Evolutionary conservation across 2,329 filamentous ascomycete species (phyloP), one percentile per base, ranked within the genome.

Genomic region (Ramularia collo-cygni): DNA sequence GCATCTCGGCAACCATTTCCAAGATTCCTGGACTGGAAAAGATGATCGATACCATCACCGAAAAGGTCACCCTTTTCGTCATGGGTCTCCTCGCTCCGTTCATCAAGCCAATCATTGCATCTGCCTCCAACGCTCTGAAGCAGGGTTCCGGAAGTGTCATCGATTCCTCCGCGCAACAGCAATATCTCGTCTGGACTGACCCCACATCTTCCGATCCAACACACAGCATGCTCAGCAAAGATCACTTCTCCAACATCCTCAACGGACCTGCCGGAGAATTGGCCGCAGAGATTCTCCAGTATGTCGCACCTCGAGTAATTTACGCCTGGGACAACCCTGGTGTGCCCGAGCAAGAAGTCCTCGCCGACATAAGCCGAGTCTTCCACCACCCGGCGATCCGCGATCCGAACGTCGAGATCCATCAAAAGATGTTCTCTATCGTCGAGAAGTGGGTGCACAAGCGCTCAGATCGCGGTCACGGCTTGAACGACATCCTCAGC

Each of bases 291-390:
- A 83, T 95, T 43, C 67, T 96, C 16, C 80, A 93, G 69, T 96
- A 94, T 55, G 78, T 84, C 21, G 85, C 88, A 1, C 90, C 90
- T 2, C 84, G 90, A 24, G 69, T 96, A 34, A 72, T 98, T 14
- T 94, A 90, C 58, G 90, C 89, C 3, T 96, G 89, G 87, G 85
- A 96, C 50, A 85, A 96, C 59, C 77, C 83, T 2, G 79, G 82
- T 30, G 80, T 95, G 1, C 78, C 86, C 0, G 82, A 92, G 3
- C 77, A 93, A 27, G 84, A 93, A 62, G 83, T 96, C 1, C 71
- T 89, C 47, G 72, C 85, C 47, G 90, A 96, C 52, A 78, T 93
- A 28, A 68, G 88, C 33, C 77, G 77, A 16, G 80, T 86, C 8
- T 94, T 96, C 68, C 92, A 98, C 61, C 92, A 98, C 59, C 92